Base-by-base conservation (phyloP, 2,329 filamentous ascomycete genomes). In the Endothia cerciana region DNA sequence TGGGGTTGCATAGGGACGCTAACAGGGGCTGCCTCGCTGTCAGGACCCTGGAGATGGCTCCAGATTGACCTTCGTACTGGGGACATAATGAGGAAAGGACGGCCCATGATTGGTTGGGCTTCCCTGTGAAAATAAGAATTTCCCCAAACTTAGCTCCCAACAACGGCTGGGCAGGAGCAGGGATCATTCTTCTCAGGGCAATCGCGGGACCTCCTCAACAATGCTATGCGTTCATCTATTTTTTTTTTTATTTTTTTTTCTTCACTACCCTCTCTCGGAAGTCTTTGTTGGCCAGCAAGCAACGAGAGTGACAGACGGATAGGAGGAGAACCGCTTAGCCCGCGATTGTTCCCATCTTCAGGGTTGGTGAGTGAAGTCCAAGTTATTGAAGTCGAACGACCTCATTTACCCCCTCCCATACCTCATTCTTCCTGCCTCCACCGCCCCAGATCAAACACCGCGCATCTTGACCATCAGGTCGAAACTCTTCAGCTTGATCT, bases 121-220 rank as follows among this genome's bases (percentile, higher is more conserved):
- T 7, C 63, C 63, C 63, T 17, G 63, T 65, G 63, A 30, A 65
- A 40, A 57, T 65, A 57, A 33, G n/a, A 28, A 49, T 28, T 59
- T 40, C 53, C 49, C 58, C 53, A 40, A 61, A 49, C 38, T n/a
- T 58, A 45, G 57, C 57, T 61, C 63, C 63, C 63, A 65, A 65
- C 63, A 65, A 63, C 49, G 60, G 60, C 47, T 53, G 47, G 38
- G 61, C 28, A 57, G 53, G n/a, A 57, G 40, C 63, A 65, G 58
- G 63, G 63, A 57, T 65, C 17, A 41, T 55, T 40, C 60, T 43
- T 8, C 25, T 28, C 15, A 43, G 41, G 49, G 40, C 38, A 47
- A 45, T 49, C 43, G 61, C 49, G 36, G 60, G 4, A 51, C 22
- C 53, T 53, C 28, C 61, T 63, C 61, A 63, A 63, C 61, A 63